Conservation (phyloP, 495 filamentous ascomycete species). For the Penicillium macrosclerotiorum region DNA sequence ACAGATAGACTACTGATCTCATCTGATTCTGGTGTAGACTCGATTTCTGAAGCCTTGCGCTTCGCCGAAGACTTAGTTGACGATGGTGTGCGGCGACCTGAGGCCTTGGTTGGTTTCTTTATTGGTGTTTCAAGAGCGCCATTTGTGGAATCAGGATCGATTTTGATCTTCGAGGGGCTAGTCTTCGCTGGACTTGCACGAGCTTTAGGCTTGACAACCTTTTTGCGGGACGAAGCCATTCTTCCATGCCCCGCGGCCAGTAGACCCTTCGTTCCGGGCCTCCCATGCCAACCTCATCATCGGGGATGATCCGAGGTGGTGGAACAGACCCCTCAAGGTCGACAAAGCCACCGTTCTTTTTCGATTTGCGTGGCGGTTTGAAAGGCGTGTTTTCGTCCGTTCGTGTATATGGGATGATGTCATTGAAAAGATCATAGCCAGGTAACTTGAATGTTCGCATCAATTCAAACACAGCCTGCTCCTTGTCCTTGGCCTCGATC, state of each 20-base stretch:
- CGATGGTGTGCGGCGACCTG: constrained; percentile 15
- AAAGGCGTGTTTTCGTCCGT: constrained; percentile 72
- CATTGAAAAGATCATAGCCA: constrained; percentile 69
- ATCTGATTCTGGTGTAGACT: constrained; percentile 30
- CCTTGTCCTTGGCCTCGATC: constrained; percentile 99
- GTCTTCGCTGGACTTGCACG: constrained; percentile 21
- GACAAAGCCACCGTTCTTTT: constrained; percentile 48
- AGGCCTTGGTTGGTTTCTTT: constrained; percentile 19
- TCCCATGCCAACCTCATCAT: constrained; percentile 83
- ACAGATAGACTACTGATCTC: constrained; percentile 12
- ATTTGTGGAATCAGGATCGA: constrained; percentile 10
- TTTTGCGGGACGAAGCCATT: constrained; percentile 84
- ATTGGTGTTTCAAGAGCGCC: constrained; percentile 15
- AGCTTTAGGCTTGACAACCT: constrained; percentile 59
- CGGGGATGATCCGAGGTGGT: constrained; percentile 46
- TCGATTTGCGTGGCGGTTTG: constrained; percentile 47
- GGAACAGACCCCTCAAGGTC: constrained; percentile 49
- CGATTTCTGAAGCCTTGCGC: constrained; percentile 31
- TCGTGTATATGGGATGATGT: constrained; percentile 74
- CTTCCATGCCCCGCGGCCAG: constrained; percentile 86
- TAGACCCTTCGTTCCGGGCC: constrained; percentile 84
- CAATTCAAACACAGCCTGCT: constrained; percentile 93
- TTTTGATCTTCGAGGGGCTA: constrained; percentile 23
- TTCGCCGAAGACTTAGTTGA: constrained; percentile 31
- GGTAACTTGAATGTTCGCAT: constrained; percentile 85